These are phyloP conservation scores for Blakeslea trispora DNA, from an alignment of 371 early-diverging fungal species.

Conservation along the genomic window DNA sequence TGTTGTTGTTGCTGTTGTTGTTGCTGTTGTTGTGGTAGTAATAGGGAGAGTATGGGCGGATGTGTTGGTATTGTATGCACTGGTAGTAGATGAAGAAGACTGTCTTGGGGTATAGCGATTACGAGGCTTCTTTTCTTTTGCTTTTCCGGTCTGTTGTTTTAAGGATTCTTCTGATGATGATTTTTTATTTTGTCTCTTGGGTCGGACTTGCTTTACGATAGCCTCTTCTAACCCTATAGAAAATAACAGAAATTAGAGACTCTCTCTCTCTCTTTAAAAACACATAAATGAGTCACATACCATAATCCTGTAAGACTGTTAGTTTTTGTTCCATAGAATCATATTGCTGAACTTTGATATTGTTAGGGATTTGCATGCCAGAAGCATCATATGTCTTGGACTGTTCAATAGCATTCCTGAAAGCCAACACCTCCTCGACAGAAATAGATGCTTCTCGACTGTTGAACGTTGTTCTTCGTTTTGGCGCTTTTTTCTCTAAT, in stretches of 20 bases:
- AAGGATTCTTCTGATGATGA: constrained; percentile 2
- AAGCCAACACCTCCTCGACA: constrained; percentile 51
- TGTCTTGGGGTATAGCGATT: constrained; percentile 11
- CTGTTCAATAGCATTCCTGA: constrained; percentile 35
- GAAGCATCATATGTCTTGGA: constrained; percentile 20
- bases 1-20: no score
- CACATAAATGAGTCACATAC: no score
- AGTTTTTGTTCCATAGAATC: constrained; percentile 16
- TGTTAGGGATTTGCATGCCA: constrained; percentile 13
- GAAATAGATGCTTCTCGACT: constrained; percentile 60
- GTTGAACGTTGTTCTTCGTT: constrained; percentile 57
- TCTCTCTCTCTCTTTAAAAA: constrained; percentile 10
- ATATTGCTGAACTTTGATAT: constrained; percentile 5
- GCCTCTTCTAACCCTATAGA: constrained; percentile 7
- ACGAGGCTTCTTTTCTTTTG: constrained; percentile 16
- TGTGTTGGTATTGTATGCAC: neutral
- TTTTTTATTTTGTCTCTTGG: constrained; percentile 11
- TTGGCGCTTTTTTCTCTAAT: constrained; percentile 40
- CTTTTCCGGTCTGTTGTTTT: neutral
- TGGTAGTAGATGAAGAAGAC: constrained; percentile 5
- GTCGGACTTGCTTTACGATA: constrained; percentile 15
- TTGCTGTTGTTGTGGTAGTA: no score
- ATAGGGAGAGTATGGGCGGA: no score
- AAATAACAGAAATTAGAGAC: neutral
- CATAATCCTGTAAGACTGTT: constrained; percentile 31